phyloP scores from a whole-genome alignment of 2,329 filamentous ascomycete species.

The Triangularia setosa region DNA sequence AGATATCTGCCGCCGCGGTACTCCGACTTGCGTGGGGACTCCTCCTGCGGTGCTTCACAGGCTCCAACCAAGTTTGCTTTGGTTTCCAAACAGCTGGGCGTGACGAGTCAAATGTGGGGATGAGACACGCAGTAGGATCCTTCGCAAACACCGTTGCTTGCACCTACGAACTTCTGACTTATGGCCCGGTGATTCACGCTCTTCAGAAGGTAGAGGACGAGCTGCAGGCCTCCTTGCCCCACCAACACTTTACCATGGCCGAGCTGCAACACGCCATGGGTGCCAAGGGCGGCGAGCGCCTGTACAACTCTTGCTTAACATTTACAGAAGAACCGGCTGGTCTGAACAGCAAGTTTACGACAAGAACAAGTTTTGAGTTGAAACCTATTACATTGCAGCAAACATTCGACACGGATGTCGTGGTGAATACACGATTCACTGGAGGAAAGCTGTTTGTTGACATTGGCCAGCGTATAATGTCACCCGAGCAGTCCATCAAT shows the following conservation, averaged over 20 bases:
- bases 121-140: slow-evolving; percentile 43
- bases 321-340: slow-evolving; percentile 41
- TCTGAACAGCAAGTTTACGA: slow-evolving; percentile 33
- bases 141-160: slow-evolving; percentile 41
- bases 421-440: slow-evolving; percentile 42
- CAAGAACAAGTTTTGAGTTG: slow-evolving; percentile 29
- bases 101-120: slow-evolving; percentile 39
- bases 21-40: slow-evolving; percentile 59
- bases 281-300: slow-evolving; percentile 35
- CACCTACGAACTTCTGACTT: slow-evolving; percentile 31
- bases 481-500: slow-evolving; percentile 44
- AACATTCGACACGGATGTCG: slow-evolving; percentile 45
- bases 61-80: slow-evolving; percentile 50
- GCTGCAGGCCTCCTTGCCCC: slow-evolving; percentile 30
- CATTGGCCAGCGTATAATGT: slow-evolving; percentile 40
- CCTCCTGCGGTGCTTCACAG: slow-evolving; percentile 52
- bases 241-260: slow-evolving; percentile 44
- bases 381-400: slow-evolving; percentile 39
- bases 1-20: slow-evolving; percentile 45
- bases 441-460: slow-evolving; percentile 41
- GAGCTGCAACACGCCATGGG: slow-evolving; percentile 46
- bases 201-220: slow-evolving; percentile 34
- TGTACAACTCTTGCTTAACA: slow-evolving; percentile 51
- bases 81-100: slow-evolving; percentile 47
- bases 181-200: slow-evolving; percentile 32